phyloP scores from a whole-genome alignment of 1,284 basidiomycete genomes.

The Malassezia dermatis region DNA sequence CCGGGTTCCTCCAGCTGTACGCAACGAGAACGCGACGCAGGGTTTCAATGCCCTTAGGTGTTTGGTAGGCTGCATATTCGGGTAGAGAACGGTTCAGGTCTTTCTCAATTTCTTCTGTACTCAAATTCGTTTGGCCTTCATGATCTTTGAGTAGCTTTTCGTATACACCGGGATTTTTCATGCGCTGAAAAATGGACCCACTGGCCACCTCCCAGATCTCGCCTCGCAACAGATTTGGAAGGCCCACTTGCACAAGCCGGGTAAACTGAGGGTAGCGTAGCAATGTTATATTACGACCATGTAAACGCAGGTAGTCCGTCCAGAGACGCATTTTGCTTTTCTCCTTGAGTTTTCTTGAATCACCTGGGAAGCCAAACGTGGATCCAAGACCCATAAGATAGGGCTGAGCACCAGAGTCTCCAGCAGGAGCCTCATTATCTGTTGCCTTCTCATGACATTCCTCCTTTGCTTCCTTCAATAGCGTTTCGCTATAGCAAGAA shows the following conservation, averaged over 20 bases:
- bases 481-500: slow-evolving; percentile 87
- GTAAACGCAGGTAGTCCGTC: slow-evolving; percentile 65
- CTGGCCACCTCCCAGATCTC: slow-evolving; percentile 98
- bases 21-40: slow-evolving; percentile 85
- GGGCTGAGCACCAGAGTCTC: background rate
- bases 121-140: slow-evolving; percentile 67
- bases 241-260: slow-evolving; percentile 86
- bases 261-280: slow-evolving; percentile 93
- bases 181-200: slow-evolving; percentile 78
- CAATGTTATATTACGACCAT: slow-evolving; percentile 80
- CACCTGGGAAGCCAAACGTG: slow-evolving; percentile 47
- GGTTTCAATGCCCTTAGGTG: slow-evolving; percentile 50
- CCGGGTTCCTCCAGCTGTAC: slow-evolving; percentile 93
- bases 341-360: slow-evolving; percentile 56
- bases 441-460: slow-evolving; percentile 12
- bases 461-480: slow-evolving; percentile 51
- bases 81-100: slow-evolving; percentile 67
- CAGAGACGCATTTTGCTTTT: slow-evolving; percentile 95
- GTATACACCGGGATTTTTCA: slow-evolving; percentile 75
- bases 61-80: slow-evolving; percentile 44
- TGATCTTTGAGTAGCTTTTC: slow-evolving; percentile 68
- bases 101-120: slow-evolving; percentile 98
- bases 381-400: slow-evolving; percentile 38
- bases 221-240: slow-evolving; percentile 86
- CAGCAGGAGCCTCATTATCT: slow-evolving; percentile 5